Base-by-base conservation (phyloP, 2,329 filamentous ascomycete species). In the Colletotrichum sp. region DNA sequence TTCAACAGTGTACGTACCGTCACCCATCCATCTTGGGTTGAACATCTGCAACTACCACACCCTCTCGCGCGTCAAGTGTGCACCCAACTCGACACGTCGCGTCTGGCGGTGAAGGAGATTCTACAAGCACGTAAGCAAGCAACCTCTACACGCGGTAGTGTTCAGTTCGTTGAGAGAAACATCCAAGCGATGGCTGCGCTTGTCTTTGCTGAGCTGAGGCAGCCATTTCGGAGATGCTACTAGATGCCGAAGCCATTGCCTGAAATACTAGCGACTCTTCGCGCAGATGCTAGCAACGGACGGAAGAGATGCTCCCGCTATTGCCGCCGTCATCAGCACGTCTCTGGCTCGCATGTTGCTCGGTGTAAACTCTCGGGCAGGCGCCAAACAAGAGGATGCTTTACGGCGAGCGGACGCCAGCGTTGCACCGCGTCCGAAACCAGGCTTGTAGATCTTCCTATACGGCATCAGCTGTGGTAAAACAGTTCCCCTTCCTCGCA, bases 341-440 rank as follows among this genome's bases (percentile, higher is more conserved):
- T 59, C 15, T 15, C 49, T 39, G 62, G 36, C n/a, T 30, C 21
- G 72, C 69, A 34, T 39, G 16, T 26, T 60, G 55, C 62, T 68
- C 69, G 26, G 26, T 75, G 55, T 63, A 44, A 52, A 24, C 24
- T 39, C 62, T 28, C 32, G 26, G 18, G 34, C 52, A 24, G 24
- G 55, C 36, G 52, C 55, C 59, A 39, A 59, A 68, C n/a, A 28
- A 30, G 52, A 44, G 32, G 8, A 59, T 18, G 26, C 30, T 39
- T 57, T 72, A 52, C 68, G 59, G 28, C 28, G 57, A 44, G 63
- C 55, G 36, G 28, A 68, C 69, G 70, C 69, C 70, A 76, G 44
- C 57, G 63, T 73, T 52, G 63, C 64, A 73, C 63, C 30, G 26
- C 73, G 44, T 64, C 73, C 70, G 73, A 72, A 76, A 76, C 69